Evolutionary conservation across 1,284 basidiomycete genomes (phyloP).

Genomic region (Microbotryomycetes sp.): DNA sequence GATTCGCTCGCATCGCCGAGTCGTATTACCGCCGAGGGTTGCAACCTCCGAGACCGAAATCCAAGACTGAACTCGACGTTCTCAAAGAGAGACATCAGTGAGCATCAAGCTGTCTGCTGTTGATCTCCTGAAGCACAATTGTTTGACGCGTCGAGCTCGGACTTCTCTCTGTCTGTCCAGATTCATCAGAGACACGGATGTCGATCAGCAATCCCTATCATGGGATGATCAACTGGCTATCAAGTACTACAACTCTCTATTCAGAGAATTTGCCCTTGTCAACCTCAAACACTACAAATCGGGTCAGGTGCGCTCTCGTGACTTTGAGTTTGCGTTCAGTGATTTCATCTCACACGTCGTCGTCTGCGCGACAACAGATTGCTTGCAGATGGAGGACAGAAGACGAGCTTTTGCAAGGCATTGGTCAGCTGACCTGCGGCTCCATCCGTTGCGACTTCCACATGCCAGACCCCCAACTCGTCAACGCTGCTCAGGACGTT

Average conservation of each 20-base stretch:
- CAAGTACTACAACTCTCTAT: slow-evolving; percentile 79
- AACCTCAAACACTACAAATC: slow-evolving; percentile 92
- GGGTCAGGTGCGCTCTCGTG: slow-evolving; percentile 56
- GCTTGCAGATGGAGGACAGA: slow-evolving; percentile 87
- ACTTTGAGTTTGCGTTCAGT: not conserved
- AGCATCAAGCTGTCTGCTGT: slow-evolving; percentile 3
- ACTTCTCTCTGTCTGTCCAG: slow-evolving; percentile 44
- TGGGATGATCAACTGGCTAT: slow-evolving; percentile 56
- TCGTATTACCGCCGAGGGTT: slow-evolving; percentile 4
- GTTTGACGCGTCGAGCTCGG: not conserved
- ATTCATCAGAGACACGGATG: slow-evolving; percentile 67
- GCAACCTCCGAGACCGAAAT: slow-evolving; percentile 8
- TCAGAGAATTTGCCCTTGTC: slow-evolving; percentile 86
- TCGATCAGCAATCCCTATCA: slow-evolving; percentile 36
- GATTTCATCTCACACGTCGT: not conserved
- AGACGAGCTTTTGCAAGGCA: slow-evolving; percentile 71
- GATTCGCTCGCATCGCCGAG: slow-evolving; percentile 4
- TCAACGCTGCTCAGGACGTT: slow-evolving; percentile 35
- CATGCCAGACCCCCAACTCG: slow-evolving; percentile 33
- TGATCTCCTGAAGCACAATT: not conserved
- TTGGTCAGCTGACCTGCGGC: slow-evolving; percentile 65
- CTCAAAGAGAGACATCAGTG: slow-evolving; percentile 47
- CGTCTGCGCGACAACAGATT: slow-evolving; percentile 52
- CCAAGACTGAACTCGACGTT: slow-evolving; percentile 46
- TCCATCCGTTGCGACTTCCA: slow-evolving; percentile 76